Conservation (phyloP, 805 yeast species). For the Spathaspora sp. region DNA sequence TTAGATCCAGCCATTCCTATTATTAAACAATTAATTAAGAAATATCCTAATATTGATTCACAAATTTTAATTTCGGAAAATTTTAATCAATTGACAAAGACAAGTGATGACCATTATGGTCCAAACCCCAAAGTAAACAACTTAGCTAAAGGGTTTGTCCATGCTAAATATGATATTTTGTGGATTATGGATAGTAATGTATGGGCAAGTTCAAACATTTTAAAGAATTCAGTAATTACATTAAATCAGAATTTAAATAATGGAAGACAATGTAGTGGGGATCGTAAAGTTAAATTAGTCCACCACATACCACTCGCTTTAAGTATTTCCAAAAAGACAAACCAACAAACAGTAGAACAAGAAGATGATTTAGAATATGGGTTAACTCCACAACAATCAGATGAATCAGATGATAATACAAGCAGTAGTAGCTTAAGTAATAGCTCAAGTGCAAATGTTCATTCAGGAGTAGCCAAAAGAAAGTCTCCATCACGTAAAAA, state of each 20-base stretch:
- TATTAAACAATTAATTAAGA: slow-evolving; percentile 44
- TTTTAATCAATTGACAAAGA: slow-evolving; percentile 10
- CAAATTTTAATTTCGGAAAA: slow-evolving; percentile 43
- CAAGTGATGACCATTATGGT: slow-evolving; percentile 54
- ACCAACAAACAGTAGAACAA: neutral
- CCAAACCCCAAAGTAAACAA: slow-evolving; percentile 90
- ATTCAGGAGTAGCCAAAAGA: neutral
- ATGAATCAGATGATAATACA: slow-evolving; percentile 5
- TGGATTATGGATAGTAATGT: slow-evolving; percentile 90
- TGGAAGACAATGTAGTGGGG: slow-evolving; percentile 30
- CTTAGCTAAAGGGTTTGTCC: slow-evolving; percentile 71
- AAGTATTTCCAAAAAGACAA: slow-evolving; percentile 19
- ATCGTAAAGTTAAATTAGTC: slow-evolving; percentile 56
- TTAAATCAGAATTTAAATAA: slow-evolving; percentile 49
- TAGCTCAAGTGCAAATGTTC: neutral
- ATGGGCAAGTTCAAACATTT: slow-evolving; percentile 65
- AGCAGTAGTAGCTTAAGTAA: neutral
- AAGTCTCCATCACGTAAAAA: neutral
- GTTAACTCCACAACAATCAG: slow-evolving; percentile 14
- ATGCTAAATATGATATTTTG: slow-evolving; percentile 66
- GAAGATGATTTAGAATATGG: slow-evolving; percentile 9
- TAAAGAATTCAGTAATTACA: slow-evolving; percentile 60
- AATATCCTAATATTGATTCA: slow-evolving; percentile 57
- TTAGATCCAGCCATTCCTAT: slow-evolving; percentile 64
- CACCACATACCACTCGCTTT: slow-evolving; percentile 79